Evolutionary conservation across 768 basidiomycete genomes (phyloP), one percentile per base, ranked within the genome.

Genomic region (Auricularia sp.): DNA sequence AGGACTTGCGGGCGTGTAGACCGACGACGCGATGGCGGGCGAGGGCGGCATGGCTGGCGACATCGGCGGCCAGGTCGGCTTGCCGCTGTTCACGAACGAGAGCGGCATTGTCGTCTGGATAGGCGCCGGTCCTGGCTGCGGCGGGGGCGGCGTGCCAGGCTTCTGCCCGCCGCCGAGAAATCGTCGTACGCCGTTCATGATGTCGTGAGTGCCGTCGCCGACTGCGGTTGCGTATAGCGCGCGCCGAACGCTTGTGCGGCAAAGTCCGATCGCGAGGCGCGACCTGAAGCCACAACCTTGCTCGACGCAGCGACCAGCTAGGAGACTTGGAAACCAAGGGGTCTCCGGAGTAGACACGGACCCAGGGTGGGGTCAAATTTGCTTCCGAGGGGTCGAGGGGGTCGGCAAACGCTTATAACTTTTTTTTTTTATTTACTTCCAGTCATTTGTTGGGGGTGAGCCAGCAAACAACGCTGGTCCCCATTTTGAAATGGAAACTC

Each of bases 161-260:
- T 44, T 63, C 14, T 24, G 24, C 54, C 63, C 39, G 66, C 76
- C 77, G 59, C 77, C 79, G 64, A 87, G 80, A 69, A 88, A 79
- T 76, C 85, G 82, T 70, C 85, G 86, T 67, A 88, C 85, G 70
- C 86, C 85, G 81, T 88, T 86, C 87, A 89, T 88, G 72, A 66
- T 5, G 64, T n/a, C 29, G 63, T 18, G 51, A n/a, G 33, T 16
- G 11, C 13, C 14, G 13, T 29, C 29, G 18, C 24, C 3, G 62
- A 63, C 18, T 24, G 47, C 2, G 29, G 29, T n/a, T 54, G 54
- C 29, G 54, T 54, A 42, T 42, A 42, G 39, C 47, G 21, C 47
- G 21, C 14, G 47, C 47, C 47, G 14, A 21, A 51, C 18, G 47
- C 47, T 51, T 5, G 6, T 51, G 21, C 47, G 47, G 47, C 47